Evolutionary conservation across 2,329 filamentous ascomycete species (phyloP).

Genomic region (Bipolaris sorokiniana): DNA sequence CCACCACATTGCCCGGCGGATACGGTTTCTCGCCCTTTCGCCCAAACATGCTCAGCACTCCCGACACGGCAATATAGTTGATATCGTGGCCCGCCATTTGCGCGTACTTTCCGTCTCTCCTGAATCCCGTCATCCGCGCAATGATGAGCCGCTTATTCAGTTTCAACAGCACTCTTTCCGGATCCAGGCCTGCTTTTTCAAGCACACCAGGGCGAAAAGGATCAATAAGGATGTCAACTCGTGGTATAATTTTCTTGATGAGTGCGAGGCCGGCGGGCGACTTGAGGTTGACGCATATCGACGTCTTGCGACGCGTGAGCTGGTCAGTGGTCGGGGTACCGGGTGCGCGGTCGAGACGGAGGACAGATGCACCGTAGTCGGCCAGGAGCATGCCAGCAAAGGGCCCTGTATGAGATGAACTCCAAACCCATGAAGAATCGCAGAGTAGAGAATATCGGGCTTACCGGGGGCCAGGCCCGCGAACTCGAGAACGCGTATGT

Average conservation of each 20-base stretch:
- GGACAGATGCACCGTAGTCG: slow-evolving; percentile 82
- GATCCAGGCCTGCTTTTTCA: slow-evolving; percentile 80
- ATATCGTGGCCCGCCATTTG: slow-evolving; percentile 95
- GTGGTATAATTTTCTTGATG: slow-evolving; percentile 67
- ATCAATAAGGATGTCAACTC: slow-evolving; percentile 84
- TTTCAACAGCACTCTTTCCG: slow-evolving; percentile 66
- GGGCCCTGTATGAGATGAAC: slow-evolving; percentile 64
- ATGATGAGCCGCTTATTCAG: slow-evolving; percentile 79
- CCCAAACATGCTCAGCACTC: slow-evolving; percentile 78
- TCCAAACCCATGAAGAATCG: neutral
- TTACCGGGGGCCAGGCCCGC: slow-evolving; percentile 66
- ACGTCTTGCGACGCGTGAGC: slow-evolving; percentile 80
- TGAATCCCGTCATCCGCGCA: slow-evolving; percentile 86
- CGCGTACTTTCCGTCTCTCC: slow-evolving; percentile 82
- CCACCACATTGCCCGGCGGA: slow-evolving; percentile 82
- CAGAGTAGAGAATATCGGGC: neutral
- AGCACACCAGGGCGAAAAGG: slow-evolving; percentile 91
- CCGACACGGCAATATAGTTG: slow-evolving; percentile 91
- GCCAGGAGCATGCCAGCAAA: slow-evolving; percentile 85
- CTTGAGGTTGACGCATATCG: slow-evolving; percentile 81
- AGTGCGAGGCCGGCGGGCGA: slow-evolving; percentile 66
- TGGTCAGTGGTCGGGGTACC: slow-evolving; percentile 68
- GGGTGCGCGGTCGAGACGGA: slow-evolving; percentile 78
- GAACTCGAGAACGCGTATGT: slow-evolving; percentile 68
- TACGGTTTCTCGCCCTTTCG: slow-evolving; percentile 71